Evolutionary conservation across 768 basidiomycete species (phyloP), one percentile per base, ranked within the genome.

Genomic region (Leccinum fibrillosum): DNA sequence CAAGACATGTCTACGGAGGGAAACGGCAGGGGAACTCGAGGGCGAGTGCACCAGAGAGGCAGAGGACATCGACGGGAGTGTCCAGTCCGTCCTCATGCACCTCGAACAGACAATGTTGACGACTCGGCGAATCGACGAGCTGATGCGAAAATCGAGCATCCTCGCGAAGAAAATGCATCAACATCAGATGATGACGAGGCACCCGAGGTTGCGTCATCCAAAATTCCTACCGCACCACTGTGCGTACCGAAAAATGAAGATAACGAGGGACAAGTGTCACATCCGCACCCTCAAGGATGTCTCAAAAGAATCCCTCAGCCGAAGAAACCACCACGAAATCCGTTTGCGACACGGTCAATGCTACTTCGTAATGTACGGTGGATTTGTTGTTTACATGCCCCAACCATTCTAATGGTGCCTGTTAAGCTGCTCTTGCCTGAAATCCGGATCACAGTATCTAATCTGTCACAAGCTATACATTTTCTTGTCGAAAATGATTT

Each of bases 401-500:
- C 9, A 11, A 19, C 15, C 19, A 10, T 5, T 49, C 67, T 68
- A 44, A 68, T 45, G 15, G 32, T 54, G 28, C 50, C 50, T 53
- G 23, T 62, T 19, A 64, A 94, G 91, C 76, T 97, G 12, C 79
- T 97, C 5, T 76, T 88, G 19, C 90, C 89, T 12, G 94, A 96
- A 69, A 94, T 96, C 39, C 84, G 88, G 28, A 80, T 90, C 62
- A 95, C 94, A 0, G 81, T 94, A 4, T 95, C 93, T 2, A 94
- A 94, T 71, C 79, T 98, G 5, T 94, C 94, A 0, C 95, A 98
- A 71, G 92, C 91, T 5, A 91, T 97, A 62, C 85, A 82, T 30
- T 98, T 97, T 72, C 72, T 96, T 17, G 93, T 92, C 1, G 89
- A 90, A 60, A 97, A 98, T 62, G 86, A 94, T 67, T 93, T 95